phyloP scores from a whole-genome alignment of 2,329 filamentous ascomycete species.

The Stachybotrys chartarum region DNA sequence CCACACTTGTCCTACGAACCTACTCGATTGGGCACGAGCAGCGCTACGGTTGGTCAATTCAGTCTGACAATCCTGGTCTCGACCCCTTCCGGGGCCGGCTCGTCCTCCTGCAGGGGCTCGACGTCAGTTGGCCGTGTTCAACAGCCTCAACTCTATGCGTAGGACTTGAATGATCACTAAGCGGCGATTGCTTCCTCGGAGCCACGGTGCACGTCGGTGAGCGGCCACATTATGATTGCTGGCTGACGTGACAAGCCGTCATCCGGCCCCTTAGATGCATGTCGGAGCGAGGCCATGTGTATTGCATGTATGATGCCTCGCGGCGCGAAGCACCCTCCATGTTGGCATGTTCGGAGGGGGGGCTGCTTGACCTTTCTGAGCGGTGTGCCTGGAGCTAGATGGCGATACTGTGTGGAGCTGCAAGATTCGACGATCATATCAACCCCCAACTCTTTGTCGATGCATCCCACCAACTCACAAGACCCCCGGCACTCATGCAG shows the following conservation, averaged over 20 bases:
- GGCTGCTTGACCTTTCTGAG: too few relatives aligned
- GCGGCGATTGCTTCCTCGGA: background rate
- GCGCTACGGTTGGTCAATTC: conserved; percentile 1
- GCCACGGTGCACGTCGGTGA: background rate
- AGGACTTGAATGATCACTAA: background rate
- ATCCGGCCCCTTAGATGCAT: background rate
- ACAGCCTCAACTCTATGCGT: background rate
- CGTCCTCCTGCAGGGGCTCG: background rate
- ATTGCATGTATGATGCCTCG: background rate
- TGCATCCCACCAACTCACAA: background rate
- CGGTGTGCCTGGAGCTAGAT: background rate
- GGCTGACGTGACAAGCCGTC: background rate
- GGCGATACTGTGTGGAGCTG: background rate
- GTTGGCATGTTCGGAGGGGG: background rate
- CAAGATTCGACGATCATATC: background rate
- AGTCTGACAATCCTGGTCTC: background rate
- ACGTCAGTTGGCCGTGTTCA: background rate
- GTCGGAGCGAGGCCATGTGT: background rate
- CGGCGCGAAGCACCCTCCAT: background rate
- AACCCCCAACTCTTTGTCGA: background rate
- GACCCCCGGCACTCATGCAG: background rate
- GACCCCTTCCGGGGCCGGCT: background rate
- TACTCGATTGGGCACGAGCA: background rate
- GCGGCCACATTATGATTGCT: background rate
- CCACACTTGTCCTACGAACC: background rate